Conservation (phyloP, 106 monocot species). For the Acanthochlamys bracteata region DNA sequence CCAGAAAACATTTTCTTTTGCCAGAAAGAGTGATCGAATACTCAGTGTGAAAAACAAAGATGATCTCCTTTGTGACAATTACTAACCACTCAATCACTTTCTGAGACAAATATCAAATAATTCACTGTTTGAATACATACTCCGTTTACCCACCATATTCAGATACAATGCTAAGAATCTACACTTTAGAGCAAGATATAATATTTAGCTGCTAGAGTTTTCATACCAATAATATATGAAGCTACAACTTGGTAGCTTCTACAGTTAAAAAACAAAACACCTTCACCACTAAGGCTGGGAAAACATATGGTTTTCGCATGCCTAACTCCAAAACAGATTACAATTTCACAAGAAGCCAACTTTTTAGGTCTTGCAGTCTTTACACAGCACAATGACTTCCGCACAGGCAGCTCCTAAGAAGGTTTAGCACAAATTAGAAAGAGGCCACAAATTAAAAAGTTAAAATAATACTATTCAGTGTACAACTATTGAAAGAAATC, state of each 20-base stretch:
- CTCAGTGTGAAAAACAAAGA: too few relatives aligned
- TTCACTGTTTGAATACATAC: too few relatives aligned
- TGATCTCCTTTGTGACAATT: too few relatives aligned
- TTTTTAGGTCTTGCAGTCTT: background rate
- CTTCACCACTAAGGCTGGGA: background rate
- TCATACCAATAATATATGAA: background rate
- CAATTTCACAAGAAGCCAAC: background rate
- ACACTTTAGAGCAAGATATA: background rate
- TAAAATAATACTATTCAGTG: background rate
- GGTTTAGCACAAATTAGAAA: too few relatives aligned
- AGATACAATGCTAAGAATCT: background rate
- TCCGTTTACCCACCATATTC: too few relatives aligned
- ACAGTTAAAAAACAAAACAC: background rate
- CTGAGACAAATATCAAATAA: too few relatives aligned
- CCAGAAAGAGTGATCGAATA: too few relatives aligned
- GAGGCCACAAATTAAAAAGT: too few relatives aligned
- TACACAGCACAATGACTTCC: constrained; percentile 35
- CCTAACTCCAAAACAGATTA: background rate
- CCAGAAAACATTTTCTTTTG: too few relatives aligned
- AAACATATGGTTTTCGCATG: constrained; percentile 18
- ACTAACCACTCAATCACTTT: too few relatives aligned
- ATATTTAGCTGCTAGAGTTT: background rate
- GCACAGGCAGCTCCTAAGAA: constrained; percentile 31
- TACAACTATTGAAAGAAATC: background rate
- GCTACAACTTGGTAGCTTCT: background rate